Percentiles rank a stretch among this genome's conserved stretches.
phyloP scores from a whole-genome alignment of 495 filamentous ascomycete genomes.

The Jackrogersella minutella region DNA sequence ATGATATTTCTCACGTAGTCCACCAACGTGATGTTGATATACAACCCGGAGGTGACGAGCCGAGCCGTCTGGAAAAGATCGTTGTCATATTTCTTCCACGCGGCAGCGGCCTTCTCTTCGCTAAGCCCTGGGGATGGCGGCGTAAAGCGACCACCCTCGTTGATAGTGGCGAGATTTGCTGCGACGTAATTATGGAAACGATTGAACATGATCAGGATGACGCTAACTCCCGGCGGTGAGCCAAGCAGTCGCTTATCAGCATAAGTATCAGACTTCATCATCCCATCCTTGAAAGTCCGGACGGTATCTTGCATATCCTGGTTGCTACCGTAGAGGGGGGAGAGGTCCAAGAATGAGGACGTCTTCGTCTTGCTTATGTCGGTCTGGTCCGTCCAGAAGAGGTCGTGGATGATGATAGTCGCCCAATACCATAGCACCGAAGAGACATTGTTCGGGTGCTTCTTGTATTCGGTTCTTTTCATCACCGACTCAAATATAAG shows the following conservation, averaged over 20 bases:
- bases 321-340: slow-evolving; percentile 86
- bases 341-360: slow-evolving; percentile 85
- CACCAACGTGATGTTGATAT: slow-evolving; percentile 79
- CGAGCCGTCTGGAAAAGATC: slow-evolving; percentile 84
- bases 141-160: slow-evolving; percentile 74
- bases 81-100: slow-evolving; percentile 75
- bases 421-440: slow-evolving; percentile 90
- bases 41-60: slow-evolving; percentile 78
- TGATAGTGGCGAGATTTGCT: slow-evolving; percentile 66
- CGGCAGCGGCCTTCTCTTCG: slow-evolving; percentile 60
- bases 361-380: slow-evolving; percentile 69
- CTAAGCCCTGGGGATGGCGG: slow-evolving; percentile 56
- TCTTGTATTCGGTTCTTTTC: slow-evolving; percentile 56
- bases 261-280: slow-evolving; percentile 83
- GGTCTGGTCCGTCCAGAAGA: slow-evolving; percentile 48
- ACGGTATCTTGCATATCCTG: slow-evolving; percentile 76
- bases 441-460: slow-evolving; percentile 75
- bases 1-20: slow-evolving; percentile 86
- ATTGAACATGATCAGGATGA: slow-evolving; percentile 73
- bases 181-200: slow-evolving; percentile 84
- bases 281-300: slow-evolving; percentile 82
- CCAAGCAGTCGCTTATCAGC: slow-evolving; percentile 77
- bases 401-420: slow-evolving; percentile 84
- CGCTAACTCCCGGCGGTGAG: slow-evolving; percentile 85
- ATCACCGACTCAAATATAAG: slow-evolving; percentile 78